Evolutionary conservation across 2,329 filamentous ascomycete species (phyloP).

Genomic region (Cercospora sojina): DNA sequence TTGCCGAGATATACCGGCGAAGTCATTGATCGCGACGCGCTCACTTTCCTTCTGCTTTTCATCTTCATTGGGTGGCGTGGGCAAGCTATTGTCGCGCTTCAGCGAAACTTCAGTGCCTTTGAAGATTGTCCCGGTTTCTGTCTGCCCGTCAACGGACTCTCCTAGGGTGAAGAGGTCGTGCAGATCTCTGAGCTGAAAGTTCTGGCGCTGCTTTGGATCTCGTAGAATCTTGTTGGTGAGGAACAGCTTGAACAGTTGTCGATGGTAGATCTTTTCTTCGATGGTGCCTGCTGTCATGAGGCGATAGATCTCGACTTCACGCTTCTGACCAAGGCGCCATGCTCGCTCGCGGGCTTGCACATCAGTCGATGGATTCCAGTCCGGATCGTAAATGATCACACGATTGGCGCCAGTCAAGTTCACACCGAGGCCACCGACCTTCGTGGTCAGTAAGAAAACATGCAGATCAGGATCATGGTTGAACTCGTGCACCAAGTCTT

Average conservation of each 20-base stretch:
- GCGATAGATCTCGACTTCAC: constrained; percentile 91
- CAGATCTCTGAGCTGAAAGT: constrained; percentile 83
- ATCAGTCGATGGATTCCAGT: constrained; percentile 98
- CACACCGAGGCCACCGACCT: constrained; percentile 88
- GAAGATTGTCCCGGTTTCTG: constrained; percentile 84
- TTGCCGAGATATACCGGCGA: constrained; percentile 46
- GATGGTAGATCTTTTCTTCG: constrained; percentile 98
- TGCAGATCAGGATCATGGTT: constrained; percentile 77
- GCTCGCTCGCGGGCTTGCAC: constrained; percentile 92
- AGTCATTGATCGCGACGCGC: constrained; percentile 29
- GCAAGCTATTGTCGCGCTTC: constrained; percentile 32
- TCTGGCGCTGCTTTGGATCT: constrained; percentile 89
- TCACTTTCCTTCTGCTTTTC: constrained; percentile 20
- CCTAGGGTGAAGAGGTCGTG: constrained; percentile 88
- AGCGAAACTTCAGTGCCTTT: constrained; percentile 78
- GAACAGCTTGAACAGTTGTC: constrained; percentile 98
- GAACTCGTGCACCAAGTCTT: constrained; percentile 87
- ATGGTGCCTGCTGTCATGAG: constrained; percentile 98
- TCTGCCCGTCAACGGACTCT: constrained; percentile 63
- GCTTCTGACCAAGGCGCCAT: constrained; percentile 93
- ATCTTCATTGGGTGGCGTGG: constrained; percentile 34
- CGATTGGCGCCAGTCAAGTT: constrained; percentile 93
- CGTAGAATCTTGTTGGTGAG: constrained; percentile 93
- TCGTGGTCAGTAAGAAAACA: constrained; percentile 91
- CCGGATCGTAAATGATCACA: constrained; percentile 97